Evolutionary conservation across 352 stramenopile species (phyloP).

Genomic region (Globisporangium irregulare): DNA sequence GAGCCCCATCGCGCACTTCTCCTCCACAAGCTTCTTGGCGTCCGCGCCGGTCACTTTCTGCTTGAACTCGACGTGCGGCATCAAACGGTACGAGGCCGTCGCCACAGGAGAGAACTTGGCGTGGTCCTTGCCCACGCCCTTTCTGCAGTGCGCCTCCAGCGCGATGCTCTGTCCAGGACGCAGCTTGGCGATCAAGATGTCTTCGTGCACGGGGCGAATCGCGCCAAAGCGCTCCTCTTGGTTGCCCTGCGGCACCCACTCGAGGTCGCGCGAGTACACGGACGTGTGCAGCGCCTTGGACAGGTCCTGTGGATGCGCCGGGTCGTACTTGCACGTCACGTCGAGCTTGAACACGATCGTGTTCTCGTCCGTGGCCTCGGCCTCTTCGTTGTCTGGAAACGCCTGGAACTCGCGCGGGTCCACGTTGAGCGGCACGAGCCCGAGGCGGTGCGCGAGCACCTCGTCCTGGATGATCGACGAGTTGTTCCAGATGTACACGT

Average conservation of each 20-base stretch:
- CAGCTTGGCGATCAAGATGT: slow-evolving; percentile 97
- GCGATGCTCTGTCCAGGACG: slow-evolving; percentile 95
- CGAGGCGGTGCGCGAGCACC: slow-evolving; percentile 89
- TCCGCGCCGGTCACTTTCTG: slow-evolving; percentile 60
- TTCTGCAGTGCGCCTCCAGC: slow-evolving; percentile 93
- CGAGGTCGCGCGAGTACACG: slow-evolving; percentile 94
- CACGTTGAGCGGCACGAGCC: slow-evolving; percentile 81
- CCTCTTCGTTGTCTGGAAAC: slow-evolving; percentile 86
- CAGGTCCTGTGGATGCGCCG: slow-evolving; percentile 49
- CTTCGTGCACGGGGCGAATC: slow-evolving; percentile 89
- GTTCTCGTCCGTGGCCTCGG: slow-evolving; percentile 93
- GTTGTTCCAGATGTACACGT: slow-evolving; percentile 94
- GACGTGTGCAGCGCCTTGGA: slow-evolving; percentile 19
- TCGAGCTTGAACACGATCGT: slow-evolving; percentile 96
- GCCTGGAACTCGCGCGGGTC: slow-evolving; percentile 85
- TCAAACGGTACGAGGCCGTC: slow-evolving; percentile 94
- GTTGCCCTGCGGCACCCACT: slow-evolving; percentile 96
- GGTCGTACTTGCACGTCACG: slow-evolving; percentile 84
- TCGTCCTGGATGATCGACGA: slow-evolving; percentile 93
- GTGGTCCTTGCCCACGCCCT: slow-evolving; percentile 96
- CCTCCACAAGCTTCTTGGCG: slow-evolving; percentile 55
- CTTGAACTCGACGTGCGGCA: slow-evolving; percentile 82
- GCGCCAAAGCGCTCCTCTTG: slow-evolving; percentile 89
- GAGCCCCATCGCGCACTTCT: slow-evolving; percentile 73
- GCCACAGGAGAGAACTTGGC: slow-evolving; percentile 97